Evolutionary conservation across 257 asterid genomes (phyloP).

Genomic region (Linderniella brevidens): DNA sequence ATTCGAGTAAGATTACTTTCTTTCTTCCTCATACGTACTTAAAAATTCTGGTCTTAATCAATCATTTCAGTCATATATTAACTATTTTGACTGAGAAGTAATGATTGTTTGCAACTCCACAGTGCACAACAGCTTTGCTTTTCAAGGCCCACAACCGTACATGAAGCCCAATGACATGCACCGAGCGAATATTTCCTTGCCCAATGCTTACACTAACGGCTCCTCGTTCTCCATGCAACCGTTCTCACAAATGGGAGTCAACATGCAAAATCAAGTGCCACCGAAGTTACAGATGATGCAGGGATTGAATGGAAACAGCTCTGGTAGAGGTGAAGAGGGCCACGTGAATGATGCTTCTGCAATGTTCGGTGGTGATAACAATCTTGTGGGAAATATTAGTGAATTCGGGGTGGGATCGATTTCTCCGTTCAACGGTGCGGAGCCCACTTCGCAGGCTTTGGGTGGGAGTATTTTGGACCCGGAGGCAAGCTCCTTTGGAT

Average conservation of each 20-base stretch:
- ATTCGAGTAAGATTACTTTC: conserved; percentile 39
- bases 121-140: conserved; percentile 33
- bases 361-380: conserved; percentile 39
- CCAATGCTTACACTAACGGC: conserved; percentile 35
- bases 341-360: conserved; percentile 32
- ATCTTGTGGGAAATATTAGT: conserved; percentile 38
- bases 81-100: background rate
- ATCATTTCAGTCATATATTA: background rate
- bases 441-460: conserved; percentile 36
- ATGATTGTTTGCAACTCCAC: conserved; percentile 7
- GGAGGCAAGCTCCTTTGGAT: conserved; percentile 39
- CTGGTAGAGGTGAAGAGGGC: conserved; percentile 38
- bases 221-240: conserved; percentile 29
- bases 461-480: conserved; percentile 34
- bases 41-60: background rate
- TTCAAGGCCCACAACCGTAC: conserved; percentile 27
- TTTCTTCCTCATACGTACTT: conserved; percentile 1
- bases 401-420: conserved; percentile 37
- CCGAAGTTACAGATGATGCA: conserved; percentile 36
- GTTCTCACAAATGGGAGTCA: conserved; percentile 26
- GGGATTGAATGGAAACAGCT: conserved; percentile 40
- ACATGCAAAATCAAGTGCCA: conserved; percentile 30
- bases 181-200: conserved; percentile 19
- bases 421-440: conserved; percentile 50
- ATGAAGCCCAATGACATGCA: conserved; percentile 41